Base-by-base conservation (phyloP, 306 rosid genomes). In the Vigna mungo region DNA sequence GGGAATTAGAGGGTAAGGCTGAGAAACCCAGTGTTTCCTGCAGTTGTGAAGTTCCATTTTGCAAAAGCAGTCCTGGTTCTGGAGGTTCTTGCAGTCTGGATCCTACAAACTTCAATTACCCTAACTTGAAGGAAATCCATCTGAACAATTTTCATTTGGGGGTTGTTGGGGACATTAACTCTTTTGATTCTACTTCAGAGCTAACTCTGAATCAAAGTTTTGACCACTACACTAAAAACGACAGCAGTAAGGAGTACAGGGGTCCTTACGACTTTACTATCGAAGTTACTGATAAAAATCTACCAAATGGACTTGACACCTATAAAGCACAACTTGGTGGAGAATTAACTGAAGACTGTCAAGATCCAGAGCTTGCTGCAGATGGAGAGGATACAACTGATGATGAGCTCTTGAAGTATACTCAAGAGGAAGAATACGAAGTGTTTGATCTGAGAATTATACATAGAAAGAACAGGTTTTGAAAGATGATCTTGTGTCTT, bases 381-480 rank as follows among this genome's bases (percentile, higher is more conserved):
- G 88, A 84, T 77, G 88, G 71, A 71, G 96, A 89, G 66, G 91
- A 75, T 30, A 58, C 27, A 64, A 83, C 87, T 67, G 89, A 82
- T 41, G 89, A 88, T 68, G 97, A 95, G 64, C 78, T 90, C 72
- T 71, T 71, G 9, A 85, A 86, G 81, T 84, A 78, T 74, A 80
- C 62, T 59, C 82, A 74, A 16, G 86, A 87, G 27, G 92, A 93
- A 43, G 97, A 92, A 53, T 85, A 81, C 62, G 99, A 96, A 87
- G 93, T 92, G 43, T 92, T 92, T 59, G 88, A 96, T 53, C 87
- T 96, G 21, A 88, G 96, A 88, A 86, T 96, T 64, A 65, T 96
- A 85, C 99, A 96, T 83, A 87, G 99, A 76, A 96, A 91, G 69
- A 96, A 96, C 90, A 96, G 99, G 99, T 96, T 85, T 86, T 66